Conservation (phyloP, 306 rosid species). For the Cyclanthera cordifolia region DNA sequence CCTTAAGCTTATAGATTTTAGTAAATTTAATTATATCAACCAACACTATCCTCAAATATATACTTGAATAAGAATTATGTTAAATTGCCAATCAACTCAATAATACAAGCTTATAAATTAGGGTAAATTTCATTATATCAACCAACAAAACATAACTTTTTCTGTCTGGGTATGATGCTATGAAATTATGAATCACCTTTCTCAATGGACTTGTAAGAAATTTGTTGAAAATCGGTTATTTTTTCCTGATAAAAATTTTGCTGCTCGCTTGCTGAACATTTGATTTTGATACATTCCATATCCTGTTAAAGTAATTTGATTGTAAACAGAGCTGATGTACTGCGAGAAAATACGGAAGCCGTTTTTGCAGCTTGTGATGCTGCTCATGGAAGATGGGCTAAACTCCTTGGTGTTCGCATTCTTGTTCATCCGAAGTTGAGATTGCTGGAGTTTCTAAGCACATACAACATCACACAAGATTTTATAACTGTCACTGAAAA, state of each 20-base stretch:
- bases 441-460: constrained; percentile 79
- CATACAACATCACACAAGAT: constrained; percentile 78
- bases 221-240: neutral
- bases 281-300: constrained; percentile 7
- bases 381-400: constrained; percentile 99
- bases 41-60: too few relatives aligned
- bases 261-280: neutral
- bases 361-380: constrained; percentile 99
- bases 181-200: neutral
- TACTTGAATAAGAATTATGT: too few relatives aligned
- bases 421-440: constrained; percentile 88
- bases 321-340: constrained; percentile 89
- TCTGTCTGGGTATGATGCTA: neutral
- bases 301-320: constrained; percentile 48
- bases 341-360: constrained; percentile 99
- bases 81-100: too few relatives aligned
- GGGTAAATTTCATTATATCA: too few relatives aligned
- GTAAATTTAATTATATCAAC: too few relatives aligned
- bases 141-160: neutral
- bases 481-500: constrained; percentile 85
- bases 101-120: too few relatives aligned
- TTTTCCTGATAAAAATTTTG: neutral
- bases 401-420: constrained; percentile 96
- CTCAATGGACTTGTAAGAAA: neutral
- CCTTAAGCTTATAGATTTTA: too few relatives aligned